Evolutionary conservation across 2,329 filamentous ascomycete species (phyloP), one percentile per base, ranked within the genome.

Genomic region (Clarireedia paspali): DNA sequence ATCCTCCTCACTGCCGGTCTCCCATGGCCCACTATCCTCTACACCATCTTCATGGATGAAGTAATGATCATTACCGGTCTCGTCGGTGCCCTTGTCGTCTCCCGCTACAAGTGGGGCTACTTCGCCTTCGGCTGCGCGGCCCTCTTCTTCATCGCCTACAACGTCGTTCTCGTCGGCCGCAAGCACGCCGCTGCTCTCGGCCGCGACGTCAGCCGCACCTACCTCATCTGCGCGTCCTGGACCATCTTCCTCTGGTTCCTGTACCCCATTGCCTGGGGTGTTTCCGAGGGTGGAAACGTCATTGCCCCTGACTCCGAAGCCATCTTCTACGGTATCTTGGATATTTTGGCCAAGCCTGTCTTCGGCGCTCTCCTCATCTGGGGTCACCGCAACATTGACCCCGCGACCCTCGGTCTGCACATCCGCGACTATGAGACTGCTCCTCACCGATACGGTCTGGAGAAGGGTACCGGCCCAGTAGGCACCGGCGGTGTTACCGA

Each of bases 51-150:
- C 5, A 74, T 85, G 3, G 82, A 86, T 60, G 73, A 80, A 64
- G 74, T 87, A 63, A 86, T 88, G 83, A 78, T 88, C 48, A 72
- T 87, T n/a, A 80, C 79, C 23, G 83, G 82, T 24, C 76, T 88
- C 5, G 75, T 87, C 17, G 85, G 85, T 27, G 83, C 85, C 3
- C 76, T 88, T 1, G 81, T 85, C 3, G 67, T 70, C 15, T 80
- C 78, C 7, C 72, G 71, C 2, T 88, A 87, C 73, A 88, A 87
- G 66, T 88, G 81, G 82, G 83, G 82, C 1, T 88, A 84, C 70
- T 86, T 77, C 67, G 70, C 72, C 9, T 84, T 86, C 55, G 79
- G 77, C 55, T 74, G 70, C 63, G 67, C 73, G 3, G 74, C 78
- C 27, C 77, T 87, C 57, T 71, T 81, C 60, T 83, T 81, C 67